phyloP scores from a whole-genome alignment of 257 asterid species.

The Scutellaria barbata region DNA sequence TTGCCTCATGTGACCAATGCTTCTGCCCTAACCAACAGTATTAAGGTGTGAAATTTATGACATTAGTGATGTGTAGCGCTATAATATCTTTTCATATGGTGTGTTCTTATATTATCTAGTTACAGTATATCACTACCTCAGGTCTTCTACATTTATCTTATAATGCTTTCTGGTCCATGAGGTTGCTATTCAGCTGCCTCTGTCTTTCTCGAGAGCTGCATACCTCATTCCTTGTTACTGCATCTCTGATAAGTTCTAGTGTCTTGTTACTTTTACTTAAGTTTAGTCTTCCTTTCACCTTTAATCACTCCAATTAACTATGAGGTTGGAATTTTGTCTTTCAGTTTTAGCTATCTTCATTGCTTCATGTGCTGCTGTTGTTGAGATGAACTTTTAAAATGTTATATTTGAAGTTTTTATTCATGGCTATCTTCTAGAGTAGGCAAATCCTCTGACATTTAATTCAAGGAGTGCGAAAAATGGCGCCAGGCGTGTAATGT shows the following conservation, averaged over 20 bases:
- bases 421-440: background rate
- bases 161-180: conserved; percentile 7
- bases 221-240: conserved; percentile 2
- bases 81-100: background rate
- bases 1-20: conserved; percentile 89
- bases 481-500: background rate
- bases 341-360: too few species aligned
- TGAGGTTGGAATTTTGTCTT: background rate
- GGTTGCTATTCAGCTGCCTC: background rate
- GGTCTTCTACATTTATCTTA: background rate
- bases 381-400: background rate
- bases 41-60: conserved; percentile 59
- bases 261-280: background rate
- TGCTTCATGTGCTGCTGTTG: background rate
- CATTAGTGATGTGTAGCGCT: conserved; percentile 11
- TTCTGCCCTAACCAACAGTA: conserved; percentile 73
- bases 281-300: background rate
- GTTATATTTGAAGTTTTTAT: too few species aligned
- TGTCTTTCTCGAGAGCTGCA: background rate
- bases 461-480: background rate
- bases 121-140: background rate
- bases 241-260: background rate
- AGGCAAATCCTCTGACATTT: background rate
- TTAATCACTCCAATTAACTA: background rate
- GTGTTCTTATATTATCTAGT: background rate